A percentile compares a stretch with the other conserved stretches of the same genome.
phyloP scores from a whole-genome alignment of 108 stramenopile genomes.

The Aurantiochytrium sp. region DNA sequence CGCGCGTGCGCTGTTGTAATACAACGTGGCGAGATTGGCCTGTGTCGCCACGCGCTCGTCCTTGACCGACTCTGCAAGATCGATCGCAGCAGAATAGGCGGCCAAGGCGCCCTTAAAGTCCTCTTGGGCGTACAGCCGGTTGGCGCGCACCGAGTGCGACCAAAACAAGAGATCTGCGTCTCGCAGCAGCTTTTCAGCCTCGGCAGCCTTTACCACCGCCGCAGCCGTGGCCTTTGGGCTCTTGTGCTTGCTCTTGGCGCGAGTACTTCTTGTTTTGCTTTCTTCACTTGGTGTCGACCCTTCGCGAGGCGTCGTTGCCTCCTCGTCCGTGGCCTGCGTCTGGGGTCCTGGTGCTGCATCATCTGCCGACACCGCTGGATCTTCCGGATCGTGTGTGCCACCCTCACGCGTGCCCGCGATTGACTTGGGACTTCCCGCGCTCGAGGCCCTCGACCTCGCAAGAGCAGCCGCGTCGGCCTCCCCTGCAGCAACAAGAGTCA shows the following conservation, averaged over 20 bases:
- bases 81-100: background rate
- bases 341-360: no score
- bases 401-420: no score
- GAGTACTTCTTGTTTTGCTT: no score
- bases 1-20: conserved; percentile 12
- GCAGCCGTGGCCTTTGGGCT: background rate
- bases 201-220: background rate
- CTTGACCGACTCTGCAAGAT: background rate
- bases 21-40: background rate
- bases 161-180: background rate
- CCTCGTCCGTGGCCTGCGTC: no score
- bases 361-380: no score
- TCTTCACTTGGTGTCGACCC: no score
- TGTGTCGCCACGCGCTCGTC: background rate
- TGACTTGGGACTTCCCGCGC: no score
- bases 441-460: no score
- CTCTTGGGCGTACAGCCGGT: background rate
- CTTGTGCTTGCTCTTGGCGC: no score
- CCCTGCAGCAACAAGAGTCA: background rate
- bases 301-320: no score
- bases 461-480: background rate
- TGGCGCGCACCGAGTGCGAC: conserved; percentile 12
- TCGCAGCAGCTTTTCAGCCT: background rate
- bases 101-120: background rate
- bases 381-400: no score